Conservation (phyloP, 768 basidiomycete genomes). For the Tylopilus plumbeoviolaceoides region DNA sequence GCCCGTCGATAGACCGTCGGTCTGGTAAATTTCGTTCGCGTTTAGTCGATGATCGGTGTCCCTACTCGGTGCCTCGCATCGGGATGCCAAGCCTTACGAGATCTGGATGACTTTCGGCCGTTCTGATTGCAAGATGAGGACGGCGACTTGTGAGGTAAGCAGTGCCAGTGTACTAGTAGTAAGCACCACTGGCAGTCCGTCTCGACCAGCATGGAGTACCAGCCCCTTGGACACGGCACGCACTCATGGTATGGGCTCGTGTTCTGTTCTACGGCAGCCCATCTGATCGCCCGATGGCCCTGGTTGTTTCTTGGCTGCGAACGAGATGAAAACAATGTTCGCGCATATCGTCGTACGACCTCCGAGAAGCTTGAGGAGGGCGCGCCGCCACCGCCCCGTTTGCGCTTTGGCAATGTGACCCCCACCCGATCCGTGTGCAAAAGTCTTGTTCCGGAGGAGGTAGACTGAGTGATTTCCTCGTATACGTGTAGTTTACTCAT, state of each 20-base stretch:
- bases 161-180: no score
- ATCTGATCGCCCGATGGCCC: background rate
- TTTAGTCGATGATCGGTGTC: background rate
- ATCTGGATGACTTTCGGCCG: background rate
- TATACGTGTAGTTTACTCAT: no score
- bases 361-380: slow-evolving; percentile 13
- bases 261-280: background rate
- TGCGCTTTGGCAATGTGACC: background rate
- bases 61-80: background rate
- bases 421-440: background rate
- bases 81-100: background rate
- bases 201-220: background rate
- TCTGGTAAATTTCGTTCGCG: no score
- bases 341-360: slow-evolving; percentile 38
- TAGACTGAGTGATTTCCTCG: no score
- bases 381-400: background rate
- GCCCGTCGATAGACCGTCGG: no score
- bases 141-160: background rate
- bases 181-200: no score
- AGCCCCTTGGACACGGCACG: background rate
- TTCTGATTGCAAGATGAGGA: background rate
- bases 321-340: slow-evolving; percentile 43
- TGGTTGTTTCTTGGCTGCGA: slow-evolving; percentile 41
- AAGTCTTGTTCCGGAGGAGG: slow-evolving; percentile 14
- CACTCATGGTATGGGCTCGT: background rate